These are phyloP conservation scores for Diversispora eburnea DNA, from an alignment of 192 early-diverging fungal species.

Conservation along the genomic window DNA sequence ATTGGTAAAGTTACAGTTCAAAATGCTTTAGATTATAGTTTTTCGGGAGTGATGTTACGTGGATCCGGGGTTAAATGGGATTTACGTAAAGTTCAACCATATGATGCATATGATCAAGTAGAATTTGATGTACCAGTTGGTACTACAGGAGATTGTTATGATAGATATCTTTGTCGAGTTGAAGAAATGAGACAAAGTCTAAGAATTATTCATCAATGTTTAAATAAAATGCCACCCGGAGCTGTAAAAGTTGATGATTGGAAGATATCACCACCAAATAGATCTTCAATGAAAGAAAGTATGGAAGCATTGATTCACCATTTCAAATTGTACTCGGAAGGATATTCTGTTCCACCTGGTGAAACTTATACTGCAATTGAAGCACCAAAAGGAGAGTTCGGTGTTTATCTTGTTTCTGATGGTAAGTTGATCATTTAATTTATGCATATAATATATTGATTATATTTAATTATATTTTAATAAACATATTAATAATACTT, in stretches of 20 bases:
- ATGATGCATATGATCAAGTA: slow-evolving; percentile 92
- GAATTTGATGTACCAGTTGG: slow-evolving; percentile 98
- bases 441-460: not conserved
- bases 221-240: slow-evolving; percentile 94
- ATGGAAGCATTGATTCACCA: slow-evolving; percentile 99
- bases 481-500: not conserved
- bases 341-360: slow-evolving; percentile 93
- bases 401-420: slow-evolving; percentile 35
- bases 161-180: slow-evolving; percentile 93
- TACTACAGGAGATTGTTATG: slow-evolving; percentile 91
- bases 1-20: slow-evolving; percentile 84
- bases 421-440: not conserved
- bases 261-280: slow-evolving; percentile 93
- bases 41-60: slow-evolving; percentile 94
- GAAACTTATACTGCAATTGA: slow-evolving; percentile 98
- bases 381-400: slow-evolving; percentile 99
- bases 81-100: slow-evolving; percentile 87
- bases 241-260: slow-evolving; percentile 93
- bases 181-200: slow-evolving; percentile 99
- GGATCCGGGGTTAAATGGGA: slow-evolving; percentile 93
- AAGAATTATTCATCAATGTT: slow-evolving; percentile 92
- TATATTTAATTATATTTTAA: slow-evolving; percentile 23
- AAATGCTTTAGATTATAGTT: slow-evolving; percentile 87
- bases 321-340: slow-evolving; percentile 99
- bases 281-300: slow-evolving; percentile 94